Base-by-base conservation (phyloP, 805 yeast species). In the Lipomyces spencermartinsiae region DNA sequence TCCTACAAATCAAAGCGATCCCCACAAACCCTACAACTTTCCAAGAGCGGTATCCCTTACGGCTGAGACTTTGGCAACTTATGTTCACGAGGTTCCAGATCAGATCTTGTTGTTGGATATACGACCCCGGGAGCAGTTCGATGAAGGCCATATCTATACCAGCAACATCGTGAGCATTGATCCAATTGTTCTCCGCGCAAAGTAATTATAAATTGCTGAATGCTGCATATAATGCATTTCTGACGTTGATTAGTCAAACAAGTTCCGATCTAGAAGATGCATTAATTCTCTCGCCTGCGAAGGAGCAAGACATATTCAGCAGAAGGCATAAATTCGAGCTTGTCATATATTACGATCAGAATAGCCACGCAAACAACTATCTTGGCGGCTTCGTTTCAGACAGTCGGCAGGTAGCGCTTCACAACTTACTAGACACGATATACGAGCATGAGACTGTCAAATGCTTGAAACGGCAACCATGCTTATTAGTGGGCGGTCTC, bases 161-260 rank as follows among this genome's bases (percentile, higher is more conserved):
- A 78, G 80, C 2, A 85, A 89, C 63, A 77, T 90, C 8, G 83
- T 91, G 10, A 91, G 93, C 75, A 83, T 93, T 22, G 97, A 92
- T 63, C 97, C 98, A 0, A 82, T 84, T 22, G 82, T 86, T 0
- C 80, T 88, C 22, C 78, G 86, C 62, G 76, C 78, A 10, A 61
- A 61, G 69, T 66, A 57, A 37, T 59, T 58, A n/a, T 43, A 6
- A n/a, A 43, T 43, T 43, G 22, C 10, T n/a, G 10, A 43, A 43
- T 16, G 49, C 12, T 43, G 39, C 56, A 33, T n/a, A 8, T 8
- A 25, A 51, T 14, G 63, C n/a, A 29, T 58, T 12, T 33, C 58
- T 43, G 49, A 43, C 49, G 16, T 43, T 16, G 49, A 8, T 29
- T 0, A 79, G 80, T 9, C 85, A 86, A 74, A 81, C 85, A 0